phyloP scores from a whole-genome alignment of 129 eudicot genomes.

The Flaveria bidentis region DNA sequence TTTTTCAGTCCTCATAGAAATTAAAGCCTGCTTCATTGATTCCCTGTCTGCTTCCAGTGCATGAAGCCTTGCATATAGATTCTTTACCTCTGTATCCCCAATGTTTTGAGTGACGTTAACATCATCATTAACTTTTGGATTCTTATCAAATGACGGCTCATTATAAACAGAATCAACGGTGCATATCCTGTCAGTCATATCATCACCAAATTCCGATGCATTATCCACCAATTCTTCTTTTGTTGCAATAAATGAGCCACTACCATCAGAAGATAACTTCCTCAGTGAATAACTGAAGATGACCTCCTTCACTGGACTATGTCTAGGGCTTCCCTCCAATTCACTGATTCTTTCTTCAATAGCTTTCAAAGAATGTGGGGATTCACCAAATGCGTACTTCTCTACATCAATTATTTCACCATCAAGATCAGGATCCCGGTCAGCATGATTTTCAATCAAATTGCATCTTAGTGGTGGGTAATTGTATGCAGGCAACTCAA shows the following conservation, averaged over 20 bases:
- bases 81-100: constrained; percentile 66
- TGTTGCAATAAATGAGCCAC: constrained; percentile 42
- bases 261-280: constrained; percentile 51
- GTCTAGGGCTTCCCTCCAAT: constrained; percentile 61
- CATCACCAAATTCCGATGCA: constrained; percentile 74
- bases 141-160: constrained; percentile 39
- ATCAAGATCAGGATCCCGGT: constrained; percentile 51
- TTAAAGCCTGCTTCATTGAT: constrained; percentile 90
- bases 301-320: constrained; percentile 60
- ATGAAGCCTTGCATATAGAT: constrained; percentile 84
- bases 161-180: constrained; percentile 79
- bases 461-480: constrained; percentile 78
- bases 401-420: constrained; percentile 60
- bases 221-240: constrained; percentile 44
- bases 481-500: constrained; percentile 51
- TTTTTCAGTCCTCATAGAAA: constrained; percentile 90
- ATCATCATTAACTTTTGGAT: constrained; percentile 65
- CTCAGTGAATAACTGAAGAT: constrained; percentile 61
- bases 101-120: constrained; percentile 43
- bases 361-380: constrained; percentile 61
- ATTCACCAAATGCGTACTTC: constrained; percentile 73
- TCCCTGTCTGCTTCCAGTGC: constrained; percentile 96
- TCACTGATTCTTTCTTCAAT: constrained; percentile 76
- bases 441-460: constrained; percentile 55
- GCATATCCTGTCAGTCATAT: constrained; percentile 70